Percentiles rank a stretch among this genome's conserved stretches.
phyloP scores from a whole-genome alignment of 1,284 basidiomycete species.

The Rhodotorula sp. region DNA sequence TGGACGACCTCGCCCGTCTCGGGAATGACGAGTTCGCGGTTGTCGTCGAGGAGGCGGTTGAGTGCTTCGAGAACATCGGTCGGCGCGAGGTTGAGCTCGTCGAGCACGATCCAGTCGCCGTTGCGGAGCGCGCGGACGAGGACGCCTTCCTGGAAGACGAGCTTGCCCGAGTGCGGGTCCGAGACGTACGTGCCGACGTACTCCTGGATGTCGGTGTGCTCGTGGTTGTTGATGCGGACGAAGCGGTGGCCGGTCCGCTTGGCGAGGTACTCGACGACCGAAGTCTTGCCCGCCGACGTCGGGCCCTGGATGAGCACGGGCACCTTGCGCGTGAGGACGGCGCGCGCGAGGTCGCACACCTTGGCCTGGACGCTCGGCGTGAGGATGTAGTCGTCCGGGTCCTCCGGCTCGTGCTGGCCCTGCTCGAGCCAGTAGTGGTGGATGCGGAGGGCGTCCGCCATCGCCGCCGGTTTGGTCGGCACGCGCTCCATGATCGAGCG shows the following conservation, averaged over 20 bases:
- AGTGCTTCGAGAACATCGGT: conserved; percentile 97
- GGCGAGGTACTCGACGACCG: conserved; percentile 94
- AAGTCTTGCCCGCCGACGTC: conserved; percentile 96
- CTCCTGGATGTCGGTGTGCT: conserved; percentile 97
- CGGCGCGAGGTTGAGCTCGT: conserved; percentile 96
- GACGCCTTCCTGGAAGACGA: conserved; percentile 91
- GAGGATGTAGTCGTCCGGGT: conserved; percentile 76
- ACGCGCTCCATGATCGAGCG: conserved; percentile 62
- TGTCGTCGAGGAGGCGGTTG: conserved; percentile 95
- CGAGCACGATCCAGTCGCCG: conserved; percentile 97
- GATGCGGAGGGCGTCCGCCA: conserved; percentile 63
- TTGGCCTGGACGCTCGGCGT: conserved; percentile 97
- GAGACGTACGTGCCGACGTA: conserved; percentile 97
- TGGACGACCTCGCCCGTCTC: conserved; percentile 94
- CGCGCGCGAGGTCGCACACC: conserved; percentile 86
- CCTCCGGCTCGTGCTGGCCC: conserved; percentile 65
- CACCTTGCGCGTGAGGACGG: conserved; percentile 83
- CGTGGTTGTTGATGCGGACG: conserved; percentile 99
- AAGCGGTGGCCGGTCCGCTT: conserved; percentile 91
- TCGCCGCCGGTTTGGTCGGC: conserved; percentile 59
- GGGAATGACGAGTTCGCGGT: conserved; percentile 91
- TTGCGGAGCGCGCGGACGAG: conserved; percentile 87
- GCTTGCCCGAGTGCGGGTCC: conserved; percentile 84
- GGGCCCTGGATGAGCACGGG: conserved; percentile 98
- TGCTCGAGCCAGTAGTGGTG: conserved; percentile 80